Evolutionary conservation across 2,329 filamentous ascomycete species (phyloP).

Genomic region (Phyllosticta capitalensis): DNA sequence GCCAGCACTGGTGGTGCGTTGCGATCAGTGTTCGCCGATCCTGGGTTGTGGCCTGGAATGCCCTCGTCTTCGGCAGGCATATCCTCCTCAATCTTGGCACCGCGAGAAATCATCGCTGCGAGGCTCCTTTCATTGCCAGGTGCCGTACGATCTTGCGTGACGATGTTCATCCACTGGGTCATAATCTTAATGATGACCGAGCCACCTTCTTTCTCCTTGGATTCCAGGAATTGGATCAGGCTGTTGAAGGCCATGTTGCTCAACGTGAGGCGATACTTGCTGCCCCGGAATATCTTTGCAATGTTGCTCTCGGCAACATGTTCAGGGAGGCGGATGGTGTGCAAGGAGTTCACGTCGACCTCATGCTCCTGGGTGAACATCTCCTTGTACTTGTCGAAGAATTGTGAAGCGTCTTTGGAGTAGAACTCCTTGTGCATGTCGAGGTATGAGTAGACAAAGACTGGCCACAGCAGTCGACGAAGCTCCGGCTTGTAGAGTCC

Average conservation of each 20-base stretch:
- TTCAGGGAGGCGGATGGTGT: conserved; percentile 62
- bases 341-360: conserved; percentile 70
- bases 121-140: conserved; percentile 50
- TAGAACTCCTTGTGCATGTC: conserved; percentile 66
- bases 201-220: conserved; percentile 73
- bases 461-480: conserved; percentile 77
- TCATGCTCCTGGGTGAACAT: conserved; percentile 67
- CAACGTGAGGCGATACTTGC: conserved; percentile 85
- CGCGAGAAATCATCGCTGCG: conserved; percentile 48
- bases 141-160: conserved; percentile 47
- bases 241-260: conserved; percentile 75
- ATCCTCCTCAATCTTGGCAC: conserved; percentile 43
- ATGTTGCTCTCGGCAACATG: conserved; percentile 69
- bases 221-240: conserved; percentile 79
- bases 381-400: conserved; percentile 60
- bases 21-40: conserved; percentile 50
- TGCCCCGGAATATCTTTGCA: conserved; percentile 72
- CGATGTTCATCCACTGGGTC: conserved; percentile 48
- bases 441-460: conserved; percentile 89
- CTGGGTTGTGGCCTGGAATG: conserved; percentile 57
- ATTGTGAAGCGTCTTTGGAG: conserved; percentile 60
- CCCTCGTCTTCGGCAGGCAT: conserved; percentile 58
- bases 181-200: conserved; percentile 68
- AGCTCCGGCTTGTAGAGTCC: conserved; percentile 96
- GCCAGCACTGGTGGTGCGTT: conserved; percentile 50